A percentile compares a stretch with the other conserved stretches of the same genome.
phyloP scores from a whole-genome alignment of 331 rosid species.

The Rosa hybrid region DNA sequence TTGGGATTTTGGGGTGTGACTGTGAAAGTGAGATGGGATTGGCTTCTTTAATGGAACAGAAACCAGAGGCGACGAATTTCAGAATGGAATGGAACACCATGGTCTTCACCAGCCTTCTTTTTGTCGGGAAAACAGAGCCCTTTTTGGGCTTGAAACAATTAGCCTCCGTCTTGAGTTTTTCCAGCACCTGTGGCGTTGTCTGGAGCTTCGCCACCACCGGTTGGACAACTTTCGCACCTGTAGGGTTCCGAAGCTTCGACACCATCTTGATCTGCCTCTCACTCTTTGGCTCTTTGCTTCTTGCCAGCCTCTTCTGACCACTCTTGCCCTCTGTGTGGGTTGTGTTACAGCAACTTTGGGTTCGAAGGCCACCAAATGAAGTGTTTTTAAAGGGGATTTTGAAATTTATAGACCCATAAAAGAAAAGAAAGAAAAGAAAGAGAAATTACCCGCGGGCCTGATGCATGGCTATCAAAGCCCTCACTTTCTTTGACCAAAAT shows the following conservation, averaged over 20 bases:
- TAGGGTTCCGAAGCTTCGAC: background rate
- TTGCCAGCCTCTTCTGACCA: too few relatives aligned
- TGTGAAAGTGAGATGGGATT: too few relatives aligned
- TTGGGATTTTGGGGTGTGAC: background rate
- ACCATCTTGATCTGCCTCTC: background rate
- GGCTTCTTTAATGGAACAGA: background rate
- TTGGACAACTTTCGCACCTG: background rate
- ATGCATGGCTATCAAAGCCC: too few relatives aligned
- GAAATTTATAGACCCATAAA: too few relatives aligned
- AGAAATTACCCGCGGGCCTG: too few relatives aligned
- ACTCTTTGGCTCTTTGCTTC: too few relatives aligned
- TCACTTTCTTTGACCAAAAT: too few relatives aligned
- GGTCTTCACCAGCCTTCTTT: constrained; percentile 16
- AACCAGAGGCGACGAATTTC: background rate
- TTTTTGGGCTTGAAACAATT: constrained; percentile 8
- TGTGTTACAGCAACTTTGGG: too few relatives aligned
- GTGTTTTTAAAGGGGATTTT: too few relatives aligned
- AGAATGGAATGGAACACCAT: constrained; percentile 6
- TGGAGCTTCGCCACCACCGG: background rate
- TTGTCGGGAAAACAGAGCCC: constrained; percentile 15
- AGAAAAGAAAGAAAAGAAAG: too few relatives aligned
- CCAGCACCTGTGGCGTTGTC: background rate
- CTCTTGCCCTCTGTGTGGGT: too few relatives aligned
- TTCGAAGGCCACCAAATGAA: too few relatives aligned
- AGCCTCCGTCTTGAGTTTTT: background rate